Conservation (phyloP, 2,329 filamentous ascomycete genomes). For the Drechslerella coelobrocha region DNA sequence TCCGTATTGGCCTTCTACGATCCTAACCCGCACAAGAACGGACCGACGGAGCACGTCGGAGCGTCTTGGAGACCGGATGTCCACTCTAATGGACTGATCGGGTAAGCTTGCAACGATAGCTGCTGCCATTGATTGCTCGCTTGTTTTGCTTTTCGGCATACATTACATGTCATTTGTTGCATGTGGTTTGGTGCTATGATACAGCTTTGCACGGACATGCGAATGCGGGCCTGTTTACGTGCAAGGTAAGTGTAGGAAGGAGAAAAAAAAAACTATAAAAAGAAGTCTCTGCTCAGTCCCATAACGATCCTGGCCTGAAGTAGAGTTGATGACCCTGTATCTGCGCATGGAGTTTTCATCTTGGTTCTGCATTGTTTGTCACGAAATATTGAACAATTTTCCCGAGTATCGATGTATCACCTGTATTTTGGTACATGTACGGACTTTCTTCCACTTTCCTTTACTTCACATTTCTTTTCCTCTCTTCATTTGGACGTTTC, state of each 20-base stretch:
- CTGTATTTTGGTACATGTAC: not conserved
- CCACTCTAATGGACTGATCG: not conserved
- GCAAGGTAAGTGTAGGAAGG: not conserved
- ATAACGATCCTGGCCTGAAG: not conserved
- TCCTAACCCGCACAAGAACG: not conserved
- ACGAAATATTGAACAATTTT: not conserved
- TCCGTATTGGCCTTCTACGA: constrained; percentile 24
- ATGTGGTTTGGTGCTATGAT: too few species aligned
- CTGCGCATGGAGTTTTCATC: not conserved
- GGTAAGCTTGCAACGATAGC: not conserved
- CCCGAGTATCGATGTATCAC: not conserved
- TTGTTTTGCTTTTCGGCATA: too few species aligned
- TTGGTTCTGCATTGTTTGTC: not conserved
- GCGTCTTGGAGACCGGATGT: not conserved
- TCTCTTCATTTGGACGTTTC: not conserved
- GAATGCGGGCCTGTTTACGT: too few species aligned
- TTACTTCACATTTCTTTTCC: not conserved
- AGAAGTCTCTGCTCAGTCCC: not conserved
- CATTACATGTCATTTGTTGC: too few species aligned
- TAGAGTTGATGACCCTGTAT: not conserved
- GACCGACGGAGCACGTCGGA: not conserved
- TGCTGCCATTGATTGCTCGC: too few species aligned
- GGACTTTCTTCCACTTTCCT: not conserved
- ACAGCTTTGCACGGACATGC: not conserved
- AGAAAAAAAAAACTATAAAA: not conserved